Conservation (phyloP, 345 rosid species). For the Syzygium aqueum region DNA sequence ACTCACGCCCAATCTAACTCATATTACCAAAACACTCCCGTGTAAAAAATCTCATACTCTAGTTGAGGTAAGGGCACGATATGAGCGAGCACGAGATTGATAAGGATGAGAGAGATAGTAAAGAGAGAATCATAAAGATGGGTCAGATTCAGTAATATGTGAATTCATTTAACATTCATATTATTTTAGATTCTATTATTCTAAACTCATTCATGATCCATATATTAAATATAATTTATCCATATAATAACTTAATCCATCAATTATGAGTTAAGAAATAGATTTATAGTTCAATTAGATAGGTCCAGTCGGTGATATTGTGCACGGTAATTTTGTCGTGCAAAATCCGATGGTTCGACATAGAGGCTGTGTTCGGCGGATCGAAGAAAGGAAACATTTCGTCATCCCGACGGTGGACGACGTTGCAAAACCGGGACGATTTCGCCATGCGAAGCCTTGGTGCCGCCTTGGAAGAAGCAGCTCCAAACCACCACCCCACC, state of each 20-base stretch:
- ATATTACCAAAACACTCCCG: background rate
- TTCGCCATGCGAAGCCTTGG: too few species aligned
- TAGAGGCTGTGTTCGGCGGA: too few species aligned
- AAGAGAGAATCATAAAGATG: background rate
- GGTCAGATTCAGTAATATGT: fast-evolving
- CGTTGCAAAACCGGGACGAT: too few species aligned
- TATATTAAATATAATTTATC: background rate
- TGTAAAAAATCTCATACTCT: fast-evolving
- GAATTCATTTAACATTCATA: fast-evolving
- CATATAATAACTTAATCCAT: fast-evolving
- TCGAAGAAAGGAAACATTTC: too few species aligned
- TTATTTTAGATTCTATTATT: fast-evolving
- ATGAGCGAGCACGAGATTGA: too few species aligned
- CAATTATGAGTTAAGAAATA: background rate
- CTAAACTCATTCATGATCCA: fast-evolving
- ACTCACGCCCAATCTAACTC: fast-evolving
- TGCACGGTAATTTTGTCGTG: fast-evolving
- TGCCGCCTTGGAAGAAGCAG: too few species aligned
- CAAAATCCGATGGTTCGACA: fast-evolving
- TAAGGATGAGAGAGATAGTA: too few species aligned
- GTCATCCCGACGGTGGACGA: too few species aligned
- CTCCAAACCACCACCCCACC: too few species aligned
- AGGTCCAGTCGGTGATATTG: fast-evolving
- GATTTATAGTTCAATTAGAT: background rate
- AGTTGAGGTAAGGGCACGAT: too few species aligned